Base-by-base conservation (phyloP, 768 basidiomycete species). In the Lentinus tigrinus region DNA sequence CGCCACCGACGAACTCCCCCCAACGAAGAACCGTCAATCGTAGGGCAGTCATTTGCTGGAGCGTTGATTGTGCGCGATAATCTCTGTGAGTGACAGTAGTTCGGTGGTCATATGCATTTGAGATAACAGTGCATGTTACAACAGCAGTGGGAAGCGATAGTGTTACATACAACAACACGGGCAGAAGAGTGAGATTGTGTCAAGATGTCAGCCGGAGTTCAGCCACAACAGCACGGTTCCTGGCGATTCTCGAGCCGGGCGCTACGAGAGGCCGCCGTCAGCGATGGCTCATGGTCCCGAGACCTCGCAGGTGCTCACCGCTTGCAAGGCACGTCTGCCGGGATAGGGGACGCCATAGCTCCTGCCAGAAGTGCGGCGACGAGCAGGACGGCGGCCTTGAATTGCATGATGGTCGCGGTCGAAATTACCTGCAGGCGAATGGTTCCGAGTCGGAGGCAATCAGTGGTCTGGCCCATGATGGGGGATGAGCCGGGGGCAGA, bases 221-320 rank as follows among this genome's bases (percentile, higher is more conserved):
- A 51, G 11, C 49, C 44, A 36, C 57, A 60, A 48, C 54, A 60
- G 31, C 59, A 60, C 23, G 59, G 53, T 23, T 49, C 38, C 31
- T 60, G 59, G 24, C 59, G 58, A 21, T 54, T 54, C 51, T 59
- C 44, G 17, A 50, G 39, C 11, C 21, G 43, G 31, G 23, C 42
- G 26, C 53, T 44, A 28, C 37, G 24, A 9, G 16, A 24, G 31
- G 28, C 17, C 5, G 26, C 14, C 2, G n/a, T 46, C 7, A 47
- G 53, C 34, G 28, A 37, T 14, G 19, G 5, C 19, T n/a, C 27
- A 3, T n/a, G 7, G 5, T 37, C 21, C 19, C 17, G 42, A 26
- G 34, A 19, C 11, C 23, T 38, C 6, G 4, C 19, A 24, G 37
- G 37, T 28, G 21, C 52, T 43, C 26, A 53, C 52, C 53, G 40